Conservation (phyloP, 192 early-diverging fungal genomes). For the Coemansia sp. region DNA sequence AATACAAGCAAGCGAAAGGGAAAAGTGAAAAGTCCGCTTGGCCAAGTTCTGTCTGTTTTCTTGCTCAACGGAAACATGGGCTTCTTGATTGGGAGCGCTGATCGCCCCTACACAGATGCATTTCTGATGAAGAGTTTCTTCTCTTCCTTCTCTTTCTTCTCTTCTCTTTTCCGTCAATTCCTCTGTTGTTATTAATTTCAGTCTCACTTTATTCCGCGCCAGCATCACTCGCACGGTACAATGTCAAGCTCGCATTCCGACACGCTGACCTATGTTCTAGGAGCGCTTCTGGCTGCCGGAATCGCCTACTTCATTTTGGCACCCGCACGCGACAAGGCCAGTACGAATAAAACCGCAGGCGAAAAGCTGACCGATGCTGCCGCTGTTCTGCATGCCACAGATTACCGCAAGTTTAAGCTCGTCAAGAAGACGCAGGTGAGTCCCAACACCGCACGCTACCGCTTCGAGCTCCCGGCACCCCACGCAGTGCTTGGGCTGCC, state of each 20-base stretch:
- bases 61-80: neutral
- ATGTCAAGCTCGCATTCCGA: constrained; percentile 5
- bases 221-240: neutral
- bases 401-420: constrained; percentile 77
- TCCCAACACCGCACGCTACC: constrained; percentile 89
- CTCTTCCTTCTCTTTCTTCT: neutral
- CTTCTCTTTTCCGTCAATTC: neutral
- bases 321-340: constrained; percentile 3
- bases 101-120: too few species aligned
- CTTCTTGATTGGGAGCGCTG: too few species aligned
- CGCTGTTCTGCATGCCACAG: constrained; percentile 65
- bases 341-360: neutral
- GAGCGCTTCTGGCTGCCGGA: constrained; percentile 38
- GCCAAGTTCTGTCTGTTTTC: too few species aligned
- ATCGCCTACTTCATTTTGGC: constrained; percentile 35
- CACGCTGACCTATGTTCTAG: constrained; percentile 29
- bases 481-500: constrained; percentile 80
- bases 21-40: neutral
- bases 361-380: constrained; percentile 10
- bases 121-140: neutral
- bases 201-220: neutral
- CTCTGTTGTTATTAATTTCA: too few species aligned
- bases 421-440: constrained; percentile 74
- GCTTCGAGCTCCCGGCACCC: constrained; percentile 73
- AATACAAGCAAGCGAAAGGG: neutral